phyloP scores from a whole-genome alignment of 2,329 filamentous ascomycete species.

The Aureobasidium pullulans region DNA sequence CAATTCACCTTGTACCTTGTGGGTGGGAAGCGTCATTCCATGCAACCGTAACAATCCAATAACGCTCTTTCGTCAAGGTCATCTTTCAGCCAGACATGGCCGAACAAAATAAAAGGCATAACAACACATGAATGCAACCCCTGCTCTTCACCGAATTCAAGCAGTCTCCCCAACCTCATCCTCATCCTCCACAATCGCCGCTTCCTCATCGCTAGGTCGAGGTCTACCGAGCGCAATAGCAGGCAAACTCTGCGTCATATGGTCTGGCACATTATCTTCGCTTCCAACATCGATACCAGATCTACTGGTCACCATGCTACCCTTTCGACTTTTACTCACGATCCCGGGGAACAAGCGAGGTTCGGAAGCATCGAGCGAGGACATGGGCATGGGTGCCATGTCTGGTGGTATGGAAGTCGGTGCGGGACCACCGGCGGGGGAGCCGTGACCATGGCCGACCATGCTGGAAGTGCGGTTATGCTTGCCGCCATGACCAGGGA shows the following conservation, averaged over 20 bases:
- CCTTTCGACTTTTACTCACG: slow-evolving; percentile 41
- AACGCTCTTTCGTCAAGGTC: background rate
- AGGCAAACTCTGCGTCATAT: slow-evolving; percentile 14
- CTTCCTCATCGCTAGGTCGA: background rate
- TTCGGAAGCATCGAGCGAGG: slow-evolving; percentile 35
- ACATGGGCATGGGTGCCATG: slow-evolving; percentile 8
- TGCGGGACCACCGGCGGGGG: slow-evolving; percentile 5
- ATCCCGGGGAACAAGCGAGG: slow-evolving; percentile 67
- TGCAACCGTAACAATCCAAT: background rate
- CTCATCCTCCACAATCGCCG: background rate
- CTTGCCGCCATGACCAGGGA: background rate
- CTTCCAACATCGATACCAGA: background rate
- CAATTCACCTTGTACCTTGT: background rate
- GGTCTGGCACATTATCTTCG: background rate
- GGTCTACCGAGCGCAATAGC: slow-evolving; percentile 1
- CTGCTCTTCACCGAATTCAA: slow-evolving; percentile 17
- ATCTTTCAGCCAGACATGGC: background rate
- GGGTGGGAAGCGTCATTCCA: background rate
- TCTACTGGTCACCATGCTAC: slow-evolving; percentile 18
- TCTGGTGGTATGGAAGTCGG: slow-evolving; percentile 12
- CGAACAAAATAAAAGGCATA: background rate
- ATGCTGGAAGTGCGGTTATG: slow-evolving; percentile 26
- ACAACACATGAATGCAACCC: background rate
- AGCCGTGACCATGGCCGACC: slow-evolving; percentile 24
- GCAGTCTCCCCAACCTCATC: slow-evolving; percentile 7